Evolutionary conservation across 495 filamentous ascomycete genomes (phyloP).

Genomic region (Daldinia caldariorum): DNA sequence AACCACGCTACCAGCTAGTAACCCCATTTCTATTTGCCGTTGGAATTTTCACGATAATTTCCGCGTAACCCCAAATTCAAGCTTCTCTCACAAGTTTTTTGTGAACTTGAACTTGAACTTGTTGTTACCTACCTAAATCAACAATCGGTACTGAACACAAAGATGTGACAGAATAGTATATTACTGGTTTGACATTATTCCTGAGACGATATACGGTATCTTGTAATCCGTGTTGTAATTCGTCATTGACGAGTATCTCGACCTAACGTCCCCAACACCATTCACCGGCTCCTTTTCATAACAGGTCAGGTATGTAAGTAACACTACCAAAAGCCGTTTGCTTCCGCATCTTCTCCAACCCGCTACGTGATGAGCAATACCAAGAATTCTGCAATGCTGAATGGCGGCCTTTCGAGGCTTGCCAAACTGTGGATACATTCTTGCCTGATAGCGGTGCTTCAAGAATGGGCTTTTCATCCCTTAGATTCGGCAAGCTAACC

Average conservation of each 20-base stretch:
- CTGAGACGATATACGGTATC: no score
- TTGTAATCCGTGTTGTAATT: background rate
- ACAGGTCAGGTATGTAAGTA: background rate
- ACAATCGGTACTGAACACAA: background rate
- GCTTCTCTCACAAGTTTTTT: background rate
- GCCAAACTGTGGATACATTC: slow-evolving; percentile 41
- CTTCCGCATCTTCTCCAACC: background rate
- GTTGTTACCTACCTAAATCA: no score
- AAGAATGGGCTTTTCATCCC: background rate
- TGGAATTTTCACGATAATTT: slow-evolving; percentile 2
- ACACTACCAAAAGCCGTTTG: background rate
- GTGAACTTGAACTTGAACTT: no score
- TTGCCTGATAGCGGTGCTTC: slow-evolving; percentile 44
- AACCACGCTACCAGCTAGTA: background rate
- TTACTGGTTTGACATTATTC: no score
- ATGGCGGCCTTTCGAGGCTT: slow-evolving; percentile 42
- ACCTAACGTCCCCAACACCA: background rate
- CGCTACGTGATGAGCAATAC: slow-evolving; percentile 57
- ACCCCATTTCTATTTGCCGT: background rate
- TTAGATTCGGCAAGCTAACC: background rate
- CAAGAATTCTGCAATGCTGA: slow-evolving; percentile 69
- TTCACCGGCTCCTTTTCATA: background rate
- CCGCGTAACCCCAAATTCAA: background rate
- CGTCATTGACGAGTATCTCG: background rate
- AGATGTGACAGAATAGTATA: no score